Base-by-base conservation (phyloP, 2,329 filamentous ascomycete species). In the Aspergillus cejpii region DNA sequence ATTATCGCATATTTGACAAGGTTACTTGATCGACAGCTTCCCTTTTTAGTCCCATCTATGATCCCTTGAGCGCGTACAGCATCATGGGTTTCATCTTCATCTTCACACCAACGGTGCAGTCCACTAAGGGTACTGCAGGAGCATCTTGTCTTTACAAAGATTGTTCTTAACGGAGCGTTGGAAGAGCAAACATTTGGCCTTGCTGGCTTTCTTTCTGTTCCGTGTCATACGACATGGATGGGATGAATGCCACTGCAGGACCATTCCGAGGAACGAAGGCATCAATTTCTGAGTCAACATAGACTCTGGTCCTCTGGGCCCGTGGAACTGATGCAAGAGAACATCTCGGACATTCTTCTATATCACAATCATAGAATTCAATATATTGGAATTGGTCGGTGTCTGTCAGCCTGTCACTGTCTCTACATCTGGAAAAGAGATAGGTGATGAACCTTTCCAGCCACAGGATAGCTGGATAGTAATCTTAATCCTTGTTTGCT, bases 131-230 rank as follows among this genome's bases (percentile, higher is more conserved):
- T 83, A 76, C 75, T 78, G 83, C 84, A 83, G 78, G 84, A 77
- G 73, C 80, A 78, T 71, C 70, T 75, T 78, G 81, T 74, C 48
- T 54, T 49, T 77, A 72, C 84, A 79, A 78, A 79, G 76, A 71
- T 74, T 77, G 75, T 72, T 75, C 82, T 83, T 84, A 87, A 87
- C 84, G 84, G 84, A 87, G 80, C 84, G 81, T 84, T 86, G 84
- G 84, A 64, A 88, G 74, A 85, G 71, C 55, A 72, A 63, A 66
- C 37, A 54, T 31, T 47, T 47, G 47, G 39, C 48, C 46, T 44
- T 54, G 47, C 54, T 43, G 55, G 61, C 54, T 55, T 51, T 58
- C 47, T 56, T 38, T 53, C 38, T 54, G 44, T 40, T 49, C 23
- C 44, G 48, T 43, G 43, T 49, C 49, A 29, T 42, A 49, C 42